phyloP scores from a whole-genome alignment of 306 rosid species.

The Mimosa bimucronata region DNA sequence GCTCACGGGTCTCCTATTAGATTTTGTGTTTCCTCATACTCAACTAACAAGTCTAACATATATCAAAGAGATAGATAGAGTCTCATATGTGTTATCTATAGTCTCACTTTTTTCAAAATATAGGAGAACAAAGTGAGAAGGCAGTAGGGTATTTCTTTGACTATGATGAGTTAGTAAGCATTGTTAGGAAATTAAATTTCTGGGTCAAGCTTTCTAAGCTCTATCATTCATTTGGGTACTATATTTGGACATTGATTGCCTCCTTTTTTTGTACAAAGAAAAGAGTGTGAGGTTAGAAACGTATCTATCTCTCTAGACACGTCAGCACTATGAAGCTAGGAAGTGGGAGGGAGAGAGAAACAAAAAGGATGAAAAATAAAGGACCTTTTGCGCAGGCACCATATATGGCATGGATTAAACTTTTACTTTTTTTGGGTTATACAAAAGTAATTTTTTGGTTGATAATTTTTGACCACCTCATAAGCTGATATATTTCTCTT shows the following conservation, averaged over 20 bases:
- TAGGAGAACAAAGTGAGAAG: not conserved
- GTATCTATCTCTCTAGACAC: slow-evolving; percentile 40
- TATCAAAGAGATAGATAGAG: not conserved
- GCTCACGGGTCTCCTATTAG: slow-evolving; percentile 43
- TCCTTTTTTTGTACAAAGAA: not conserved
- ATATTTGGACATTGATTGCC: slow-evolving; percentile 25
- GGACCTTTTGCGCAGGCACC: slow-evolving; percentile 41
- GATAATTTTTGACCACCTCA: slow-evolving; percentile 51
- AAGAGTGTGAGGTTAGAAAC: slow-evolving; percentile 33
- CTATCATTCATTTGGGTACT: slow-evolving; percentile 5
- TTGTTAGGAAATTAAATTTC: not conserved
- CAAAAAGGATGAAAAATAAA: slow-evolving; percentile 22
- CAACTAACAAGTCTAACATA: slow-evolving; percentile 3
- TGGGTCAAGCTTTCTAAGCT: not conserved
- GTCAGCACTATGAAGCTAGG: slow-evolving; percentile 38
- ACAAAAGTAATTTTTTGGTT: slow-evolving; percentile 40
- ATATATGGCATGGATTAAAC: slow-evolving; percentile 35
- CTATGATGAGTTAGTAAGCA: not conserved
- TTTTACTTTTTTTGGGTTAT: slow-evolving; percentile 32
- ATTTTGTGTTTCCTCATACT: slow-evolving; percentile 28
- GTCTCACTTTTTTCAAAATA: slow-evolving; percentile 35
- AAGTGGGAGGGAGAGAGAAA: not conserved
- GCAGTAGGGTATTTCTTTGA: slow-evolving; percentile 24
- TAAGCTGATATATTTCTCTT: slow-evolving; percentile 35
- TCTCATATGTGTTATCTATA: no score